Conservation (phyloP, 2,329 filamentous ascomycete species). For the Botryotinia narcissicola region DNA sequence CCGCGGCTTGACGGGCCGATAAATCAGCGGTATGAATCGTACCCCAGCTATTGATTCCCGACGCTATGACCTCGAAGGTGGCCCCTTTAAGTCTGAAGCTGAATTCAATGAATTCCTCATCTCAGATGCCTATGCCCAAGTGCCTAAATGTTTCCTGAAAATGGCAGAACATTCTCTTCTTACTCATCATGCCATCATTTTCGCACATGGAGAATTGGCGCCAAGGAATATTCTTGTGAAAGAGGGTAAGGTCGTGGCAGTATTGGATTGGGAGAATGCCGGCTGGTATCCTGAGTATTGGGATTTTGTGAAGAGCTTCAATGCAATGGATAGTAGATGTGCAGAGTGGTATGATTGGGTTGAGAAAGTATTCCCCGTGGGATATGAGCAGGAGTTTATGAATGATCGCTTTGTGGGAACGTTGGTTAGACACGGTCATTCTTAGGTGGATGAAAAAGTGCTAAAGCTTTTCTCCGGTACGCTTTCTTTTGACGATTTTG, state of each 20-base stretch:
- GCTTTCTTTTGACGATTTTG: background rate
- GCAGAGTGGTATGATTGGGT: constrained; percentile 20
- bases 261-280: constrained; percentile 21
- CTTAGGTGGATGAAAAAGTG: background rate
- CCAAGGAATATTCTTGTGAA: constrained; percentile 20
- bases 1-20: constrained; percentile 17
- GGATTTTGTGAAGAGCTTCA: constrained; percentile 20
- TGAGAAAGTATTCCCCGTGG: constrained; percentile 11
- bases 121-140: background rate
- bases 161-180: constrained; percentile 7
- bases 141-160: constrained; percentile 1
- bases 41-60: constrained; percentile 21
- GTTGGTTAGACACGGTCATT: constrained; percentile 15
- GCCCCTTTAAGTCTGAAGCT: constrained; percentile 22
- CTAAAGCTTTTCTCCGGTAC: background rate
- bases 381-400: constrained; percentile 19
- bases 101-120: constrained; percentile 23
- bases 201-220: constrained; percentile 19
- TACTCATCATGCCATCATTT: constrained; percentile 14
- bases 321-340: constrained; percentile 9
- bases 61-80: constrained; percentile 20
- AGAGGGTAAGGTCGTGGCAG: constrained; percentile 1
- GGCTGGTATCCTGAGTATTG: constrained; percentile 24
- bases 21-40: constrained; percentile 23
- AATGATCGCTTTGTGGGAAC: constrained; percentile 21